A percentile compares a stretch with the other conserved stretches of the same genome.
phyloP scores from a whole-genome alignment of 2,329 filamentous ascomycete genomes.

The Trichoderma koningii region DNA sequence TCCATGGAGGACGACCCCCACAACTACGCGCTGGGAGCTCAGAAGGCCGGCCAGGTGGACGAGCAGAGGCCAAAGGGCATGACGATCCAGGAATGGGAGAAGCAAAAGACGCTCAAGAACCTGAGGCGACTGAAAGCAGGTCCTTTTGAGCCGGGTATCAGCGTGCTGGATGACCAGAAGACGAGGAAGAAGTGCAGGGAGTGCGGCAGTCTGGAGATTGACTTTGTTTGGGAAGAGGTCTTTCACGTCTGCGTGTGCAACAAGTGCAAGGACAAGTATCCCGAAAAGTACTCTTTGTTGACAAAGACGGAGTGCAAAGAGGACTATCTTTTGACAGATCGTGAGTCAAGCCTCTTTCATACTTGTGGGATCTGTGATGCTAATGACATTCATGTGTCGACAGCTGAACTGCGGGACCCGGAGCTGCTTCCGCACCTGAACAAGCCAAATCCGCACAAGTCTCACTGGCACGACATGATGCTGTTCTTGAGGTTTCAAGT shows the following conservation, averaged over 20 bases:
- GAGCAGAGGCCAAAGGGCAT: conserved; percentile 78
- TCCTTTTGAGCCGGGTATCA: conserved; percentile 87
- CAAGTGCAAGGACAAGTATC: conserved; percentile 82
- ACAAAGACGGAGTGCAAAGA: conserved; percentile 97
- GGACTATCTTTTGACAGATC: conserved; percentile 92
- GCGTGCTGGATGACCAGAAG: conserved; percentile 64
- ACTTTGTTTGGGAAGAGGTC: conserved; percentile 91
- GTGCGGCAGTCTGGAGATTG: conserved; percentile 82
- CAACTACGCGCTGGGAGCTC: conserved; percentile 68
- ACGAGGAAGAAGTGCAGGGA: conserved; percentile 78
- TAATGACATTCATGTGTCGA: not conserved
- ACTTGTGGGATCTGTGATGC: not conserved
- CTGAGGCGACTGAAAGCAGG: conserved; percentile 74
- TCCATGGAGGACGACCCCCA: conserved; percentile 88
- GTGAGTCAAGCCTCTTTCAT: conserved; percentile 50
- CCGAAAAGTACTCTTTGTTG: conserved; percentile 90
- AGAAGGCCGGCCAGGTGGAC: conserved; percentile 41
- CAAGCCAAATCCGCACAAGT: conserved; percentile 91
- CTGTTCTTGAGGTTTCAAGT: conserved; percentile 91
- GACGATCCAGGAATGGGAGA: conserved; percentile 90
- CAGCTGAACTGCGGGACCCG: conserved; percentile 85
- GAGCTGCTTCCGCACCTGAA: conserved; percentile 85
- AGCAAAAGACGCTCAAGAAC: conserved; percentile 71
- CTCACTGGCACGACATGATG: conserved; percentile 99
- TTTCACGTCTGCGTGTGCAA: conserved; percentile 76